Percentiles rank a stretch among this genome's conserved stretches.
phyloP scores from a whole-genome alignment of 2,329 filamentous ascomycete species.

The Epichloe amarillans region DNA sequence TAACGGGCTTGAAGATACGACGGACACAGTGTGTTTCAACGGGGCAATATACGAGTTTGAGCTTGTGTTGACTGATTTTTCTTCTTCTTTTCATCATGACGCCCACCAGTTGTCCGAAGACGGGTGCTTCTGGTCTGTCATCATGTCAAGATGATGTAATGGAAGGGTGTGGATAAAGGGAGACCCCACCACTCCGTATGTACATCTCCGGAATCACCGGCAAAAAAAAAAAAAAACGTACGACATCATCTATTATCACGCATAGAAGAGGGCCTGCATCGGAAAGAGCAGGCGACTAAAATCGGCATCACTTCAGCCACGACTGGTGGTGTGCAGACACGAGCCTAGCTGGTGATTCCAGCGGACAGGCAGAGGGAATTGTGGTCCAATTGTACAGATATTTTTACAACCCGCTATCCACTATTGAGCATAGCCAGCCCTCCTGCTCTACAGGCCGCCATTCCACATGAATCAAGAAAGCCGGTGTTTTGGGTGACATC shows the following conservation, averaged over 20 bases:
- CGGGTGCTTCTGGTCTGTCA: background rate
- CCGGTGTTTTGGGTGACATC: background rate
- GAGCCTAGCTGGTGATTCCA: background rate
- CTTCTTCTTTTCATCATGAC: too few species aligned
- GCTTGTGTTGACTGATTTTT: too few species aligned
- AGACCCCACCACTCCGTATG: background rate
- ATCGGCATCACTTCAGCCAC: background rate
- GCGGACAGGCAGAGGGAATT: background rate
- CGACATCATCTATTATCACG: background rate
- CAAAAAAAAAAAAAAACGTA: background rate
- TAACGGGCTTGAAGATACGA: too few species aligned
- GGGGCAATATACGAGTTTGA: too few species aligned
- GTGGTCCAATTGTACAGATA: background rate
- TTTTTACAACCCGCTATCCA: background rate
- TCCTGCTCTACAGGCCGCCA: background rate
- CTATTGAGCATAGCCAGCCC: background rate
- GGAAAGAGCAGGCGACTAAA: background rate
- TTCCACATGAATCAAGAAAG: background rate
- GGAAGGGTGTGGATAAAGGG: background rate
- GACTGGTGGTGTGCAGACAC: too few species aligned
- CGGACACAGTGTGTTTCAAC: too few species aligned
- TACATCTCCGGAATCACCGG: too few species aligned
- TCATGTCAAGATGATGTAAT: constrained; percentile 8
- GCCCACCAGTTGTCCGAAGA: background rate
- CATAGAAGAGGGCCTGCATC: background rate